Conservation (phyloP, 2,329 filamentous ascomycete genomes). For the Myriangium duriaei region DNA sequence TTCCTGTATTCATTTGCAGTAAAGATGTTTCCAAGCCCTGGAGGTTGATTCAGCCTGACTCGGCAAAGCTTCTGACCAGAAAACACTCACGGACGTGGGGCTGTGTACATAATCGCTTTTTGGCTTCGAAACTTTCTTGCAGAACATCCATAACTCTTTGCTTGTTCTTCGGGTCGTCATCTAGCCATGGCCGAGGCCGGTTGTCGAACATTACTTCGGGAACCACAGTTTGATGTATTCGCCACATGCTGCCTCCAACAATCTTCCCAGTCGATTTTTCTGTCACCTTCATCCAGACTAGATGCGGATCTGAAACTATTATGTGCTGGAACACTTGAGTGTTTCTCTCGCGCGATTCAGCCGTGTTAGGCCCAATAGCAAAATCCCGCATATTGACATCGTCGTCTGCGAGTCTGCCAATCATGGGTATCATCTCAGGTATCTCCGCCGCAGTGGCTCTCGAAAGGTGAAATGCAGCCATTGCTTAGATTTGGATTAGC, state of each 20-base stretch:
- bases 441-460: too few relatives aligned
- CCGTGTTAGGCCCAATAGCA: constrained; percentile 17
- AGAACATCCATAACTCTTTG: constrained; percentile 3
- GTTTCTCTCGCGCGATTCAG: constrained; percentile 8
- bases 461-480: too few relatives aligned
- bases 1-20: constrained; percentile 25
- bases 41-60: background rate
- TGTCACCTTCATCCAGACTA: constrained; percentile 21
- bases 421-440: too few relatives aligned
- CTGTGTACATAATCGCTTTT: constrained; percentile 10
- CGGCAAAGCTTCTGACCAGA: background rate
- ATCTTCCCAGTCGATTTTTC: constrained; percentile 18
- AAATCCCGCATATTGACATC: constrained; percentile 4
- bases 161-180: constrained; percentile 10
- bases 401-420: too few relatives aligned
- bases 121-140: constrained; percentile 9
- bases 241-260: constrained; percentile 22
- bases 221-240: constrained; percentile 15
- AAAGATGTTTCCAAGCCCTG: constrained; percentile 25
- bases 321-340: constrained; percentile 11
- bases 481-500: too few relatives aligned
- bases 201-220: constrained; percentile 10
- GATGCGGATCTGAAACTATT: constrained; percentile 15
- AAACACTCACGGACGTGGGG: constrained; percentile 13
- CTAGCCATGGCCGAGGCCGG: constrained; percentile 9